phyloP scores from a whole-genome alignment of 352 stramenopile genomes.

The Globisporangium irregulare region DNA sequence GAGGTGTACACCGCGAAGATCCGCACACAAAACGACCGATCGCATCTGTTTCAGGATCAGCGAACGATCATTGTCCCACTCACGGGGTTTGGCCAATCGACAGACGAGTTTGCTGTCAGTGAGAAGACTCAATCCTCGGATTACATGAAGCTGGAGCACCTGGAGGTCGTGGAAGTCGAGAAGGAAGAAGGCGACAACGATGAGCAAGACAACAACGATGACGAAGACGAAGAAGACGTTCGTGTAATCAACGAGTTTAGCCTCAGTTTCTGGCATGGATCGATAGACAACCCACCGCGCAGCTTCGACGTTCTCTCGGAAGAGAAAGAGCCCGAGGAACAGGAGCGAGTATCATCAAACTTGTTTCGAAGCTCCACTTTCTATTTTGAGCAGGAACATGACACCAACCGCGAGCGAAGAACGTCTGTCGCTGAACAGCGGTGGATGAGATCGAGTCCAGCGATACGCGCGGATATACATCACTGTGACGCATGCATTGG shows the following conservation, averaged over 20 bases:
- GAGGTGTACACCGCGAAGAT: constrained; percentile 29
- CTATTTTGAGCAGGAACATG: constrained; percentile 5
- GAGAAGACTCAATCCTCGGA: constrained; percentile 12
- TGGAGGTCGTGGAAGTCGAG: constrained; percentile 8
- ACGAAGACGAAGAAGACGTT: background rate
- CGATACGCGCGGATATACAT: constrained; percentile 25
- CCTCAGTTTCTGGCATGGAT: background rate
- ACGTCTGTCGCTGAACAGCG: background rate
- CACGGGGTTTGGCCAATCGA: constrained; percentile 23
- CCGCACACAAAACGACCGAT: constrained; percentile 24
- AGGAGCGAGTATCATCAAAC: constrained; percentile 1
- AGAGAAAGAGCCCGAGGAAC: background rate
- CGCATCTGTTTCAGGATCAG: constrained; percentile 28
- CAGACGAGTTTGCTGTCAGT: constrained; percentile 13
- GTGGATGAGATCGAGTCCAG: background rate
- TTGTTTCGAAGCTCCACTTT: constrained; percentile 15
- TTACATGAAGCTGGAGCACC: constrained; percentile 26
- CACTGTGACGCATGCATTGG: constrained; percentile 72
- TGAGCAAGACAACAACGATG: background rate
- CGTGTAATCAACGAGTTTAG: background rate
- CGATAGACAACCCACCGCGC: background rate
- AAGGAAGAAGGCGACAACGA: background rate
- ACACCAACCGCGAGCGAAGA: background rate
- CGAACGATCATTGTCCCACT: constrained; percentile 30
- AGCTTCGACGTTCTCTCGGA: constrained; percentile 7